Evolutionary conservation across 2,329 filamentous ascomycete species (phyloP), one percentile per base, ranked within the genome.

Genomic region (Stachybotrys chartarum): DNA sequence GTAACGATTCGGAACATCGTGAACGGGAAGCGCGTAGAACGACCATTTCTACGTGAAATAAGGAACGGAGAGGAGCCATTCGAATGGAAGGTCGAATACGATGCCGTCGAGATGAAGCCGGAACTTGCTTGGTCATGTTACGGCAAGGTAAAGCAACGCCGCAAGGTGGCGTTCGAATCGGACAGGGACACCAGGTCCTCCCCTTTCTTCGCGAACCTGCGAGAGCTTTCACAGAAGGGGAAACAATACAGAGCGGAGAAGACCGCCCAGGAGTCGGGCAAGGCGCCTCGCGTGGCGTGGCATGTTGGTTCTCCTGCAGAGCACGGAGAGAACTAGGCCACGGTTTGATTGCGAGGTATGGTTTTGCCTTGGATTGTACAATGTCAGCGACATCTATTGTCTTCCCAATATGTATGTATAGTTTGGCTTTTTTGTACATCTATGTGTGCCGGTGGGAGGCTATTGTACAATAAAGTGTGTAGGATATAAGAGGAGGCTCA

Each of bases 1-100:
- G 74, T 97, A 55, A 86, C 83, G 0, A 75, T 90, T 52, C 83
- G 83, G 60, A 94, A 89, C 74, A 82, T 81, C 59, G 80, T 96
- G 54, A 87, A 94, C 64, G 85, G 81, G 17, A 54, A 74, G 12
- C 79, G 81, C 54, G 82, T 90, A 1, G 66, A 74, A 0, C 84
- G 91, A 3, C 88, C 91, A 0, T 60, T 14, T 10, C 14, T 42
- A 42, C 35, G 67, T 86, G 50, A 69, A 53, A 0, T 35, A 63
- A 14, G 18, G 10, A 6, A 1, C 56, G 16, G 10, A 10, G 46
- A 17, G 16, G n/a, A 30, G 6, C 46, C 24, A 17, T 50, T 69
- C 66, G 56, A 84, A 60, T 97, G 92, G 92, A 69, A 73, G 0
- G 75, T 97, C n/a, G 84, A 94, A 62, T 97, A 96, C 70, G 79